These are phyloP conservation scores for Artomyces pyxidatus DNA, from an alignment of 768 basidiomycete species.

Conservation along the genomic window DNA sequence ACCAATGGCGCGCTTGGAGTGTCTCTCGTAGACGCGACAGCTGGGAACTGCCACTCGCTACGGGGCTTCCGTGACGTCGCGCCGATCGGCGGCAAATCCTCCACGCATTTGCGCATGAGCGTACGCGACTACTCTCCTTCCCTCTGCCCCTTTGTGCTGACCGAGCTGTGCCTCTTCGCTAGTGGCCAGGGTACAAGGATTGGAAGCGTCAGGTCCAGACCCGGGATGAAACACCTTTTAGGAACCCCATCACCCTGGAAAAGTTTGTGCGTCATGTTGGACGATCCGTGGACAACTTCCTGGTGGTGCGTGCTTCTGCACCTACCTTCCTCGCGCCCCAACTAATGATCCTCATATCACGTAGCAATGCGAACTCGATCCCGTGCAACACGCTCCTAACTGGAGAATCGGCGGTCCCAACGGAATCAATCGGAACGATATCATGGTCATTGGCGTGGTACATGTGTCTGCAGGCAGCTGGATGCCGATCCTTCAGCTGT, in stretches of 20 bases:
- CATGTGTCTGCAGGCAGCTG: conserved; percentile 17
- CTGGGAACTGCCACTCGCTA: conserved; percentile 11
- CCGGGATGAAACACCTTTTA: conserved; percentile 11
- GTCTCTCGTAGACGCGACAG: conserved; percentile 10
- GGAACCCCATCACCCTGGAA: conserved; percentile 13
- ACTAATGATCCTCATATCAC: too few species aligned
- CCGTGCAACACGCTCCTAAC: conserved; percentile 7
- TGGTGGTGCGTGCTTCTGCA: conserved; percentile 1
- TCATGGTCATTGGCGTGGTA: conserved; percentile 11
- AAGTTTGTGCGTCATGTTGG: conserved; percentile 14
- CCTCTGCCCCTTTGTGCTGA: background rate
- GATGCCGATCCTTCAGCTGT: conserved; percentile 16
- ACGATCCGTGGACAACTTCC: conserved; percentile 14
- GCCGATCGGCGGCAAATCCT: conserved; percentile 12
- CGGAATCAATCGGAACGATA: conserved; percentile 11
- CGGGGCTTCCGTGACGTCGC: conserved; percentile 6
- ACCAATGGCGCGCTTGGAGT: conserved; percentile 12
- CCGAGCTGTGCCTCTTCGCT: background rate
- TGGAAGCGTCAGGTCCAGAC: conserved; percentile 18
- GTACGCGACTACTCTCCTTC: background rate
- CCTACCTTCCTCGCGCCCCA: too few species aligned
- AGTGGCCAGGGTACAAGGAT: conserved; percentile 16
- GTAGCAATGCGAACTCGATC: conserved; percentile 7
- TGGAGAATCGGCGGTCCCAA: conserved; percentile 12
- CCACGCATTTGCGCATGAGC: conserved; percentile 13